Evolutionary conservation across 2,329 filamentous ascomycete genomes (phyloP), one percentile per base, ranked within the genome.

Genomic region (Rutstroemia sp.): DNA sequence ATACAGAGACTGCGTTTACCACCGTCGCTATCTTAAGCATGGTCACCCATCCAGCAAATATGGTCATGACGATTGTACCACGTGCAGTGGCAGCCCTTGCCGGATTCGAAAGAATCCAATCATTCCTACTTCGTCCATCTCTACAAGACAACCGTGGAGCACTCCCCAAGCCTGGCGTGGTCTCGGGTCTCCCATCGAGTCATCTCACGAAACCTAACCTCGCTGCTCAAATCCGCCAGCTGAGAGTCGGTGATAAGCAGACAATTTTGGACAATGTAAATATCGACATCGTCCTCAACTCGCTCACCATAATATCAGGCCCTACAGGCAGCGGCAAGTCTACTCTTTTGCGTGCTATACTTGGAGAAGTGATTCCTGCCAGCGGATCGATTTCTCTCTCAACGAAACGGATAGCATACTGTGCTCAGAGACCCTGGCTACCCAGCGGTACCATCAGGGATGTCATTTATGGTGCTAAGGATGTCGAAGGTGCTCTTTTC

Each of bases 341-440:
- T 0, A 65, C 62, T 2, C 60, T 72, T 3, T 54, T 64, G 7
- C 57, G 61, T 2, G 64, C 66, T 8, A 59, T 70, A 8, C 54
- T 72, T 5, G 70, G 70, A 14, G 70, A 72, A 53, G 30, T 69
- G 1, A 4, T 56, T 0, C 57, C 62, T 5, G 21, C 54, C 1
- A 7, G 41, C 5, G 72, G 71, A 5, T 57, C 55, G 1, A 62
- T 74, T 7, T 49, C 45, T 0, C 3, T 71, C 2, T 62, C 64
- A 4, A 66, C 70, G 0, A 57, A 51, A 45, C 58, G 54, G 8
- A 68, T 73, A 39, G 70, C 60, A 8, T 75, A 73, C 48, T 73
- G 71, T 54, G 61, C 70, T 4, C 73, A 75, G 27, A 64, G 38
- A 16, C 65, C 72, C 0, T 75, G 73, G 73, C 59, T 75, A 21